Percentiles rank a stretch among this genome's conserved stretches.
Evolutionary conservation across 2,329 filamentous ascomycete genomes (phyloP).

Genomic region (Raffaelea albimanens): DNA sequence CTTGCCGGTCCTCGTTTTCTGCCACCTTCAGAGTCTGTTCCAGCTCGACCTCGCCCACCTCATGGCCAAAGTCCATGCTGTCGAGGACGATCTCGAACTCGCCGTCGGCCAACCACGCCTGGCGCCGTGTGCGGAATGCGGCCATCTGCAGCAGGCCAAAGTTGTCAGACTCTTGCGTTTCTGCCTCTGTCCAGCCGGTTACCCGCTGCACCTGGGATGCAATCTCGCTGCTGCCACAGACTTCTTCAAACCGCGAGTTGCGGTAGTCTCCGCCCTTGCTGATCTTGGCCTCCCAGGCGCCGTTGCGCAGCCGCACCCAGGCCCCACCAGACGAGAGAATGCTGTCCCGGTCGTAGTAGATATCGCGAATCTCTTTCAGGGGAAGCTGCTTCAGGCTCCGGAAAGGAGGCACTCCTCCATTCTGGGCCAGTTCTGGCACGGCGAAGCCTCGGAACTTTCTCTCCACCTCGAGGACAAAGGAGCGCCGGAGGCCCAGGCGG

Average conservation of each 20-base stretch:
- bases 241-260: slow-evolving; percentile 3
- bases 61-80: slow-evolving; percentile 3
- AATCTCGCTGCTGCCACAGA: neutral
- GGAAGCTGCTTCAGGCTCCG: neutral
- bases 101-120: neutral
- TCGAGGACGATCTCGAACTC: slow-evolving; percentile 1
- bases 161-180: neutral
- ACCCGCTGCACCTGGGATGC: neutral
- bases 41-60: slow-evolving; percentile 5
- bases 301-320: slow-evolving; percentile 2
- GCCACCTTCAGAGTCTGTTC: neutral
- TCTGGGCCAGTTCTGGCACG: neutral
- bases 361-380: neutral
- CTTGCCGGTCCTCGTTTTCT: neutral
- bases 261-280: neutral
- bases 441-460: slow-evolving; percentile 1
- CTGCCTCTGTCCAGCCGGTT: too few species aligned
- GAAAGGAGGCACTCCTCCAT: slow-evolving; percentile 1
- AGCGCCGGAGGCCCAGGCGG: too few species aligned
- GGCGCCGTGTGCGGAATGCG: neutral
- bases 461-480: slow-evolving; percentile 1
- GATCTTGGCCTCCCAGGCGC: slow-evolving; percentile 1
- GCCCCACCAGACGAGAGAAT: neutral
- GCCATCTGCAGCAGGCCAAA: neutral
- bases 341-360: slow-evolving; percentile 1